phyloP scores from a whole-genome alignment of 1,284 basidiomycete species.

The Puccinia novopanici region DNA sequence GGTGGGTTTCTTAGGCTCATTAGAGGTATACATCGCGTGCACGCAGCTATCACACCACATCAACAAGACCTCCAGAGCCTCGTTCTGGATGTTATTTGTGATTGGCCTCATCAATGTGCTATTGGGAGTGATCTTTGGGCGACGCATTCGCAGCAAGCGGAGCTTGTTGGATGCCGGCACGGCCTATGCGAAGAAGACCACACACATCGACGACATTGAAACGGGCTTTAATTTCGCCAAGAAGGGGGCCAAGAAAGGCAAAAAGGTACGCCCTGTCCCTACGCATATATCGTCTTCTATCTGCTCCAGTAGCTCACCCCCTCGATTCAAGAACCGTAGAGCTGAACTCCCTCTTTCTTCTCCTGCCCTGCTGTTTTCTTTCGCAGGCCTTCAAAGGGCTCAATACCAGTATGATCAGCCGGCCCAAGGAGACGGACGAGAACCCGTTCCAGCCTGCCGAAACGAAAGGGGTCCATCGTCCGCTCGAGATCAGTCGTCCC shows the following conservation, averaged over 20 bases:
- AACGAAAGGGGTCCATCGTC: slow-evolving; percentile 11
- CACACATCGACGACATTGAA: slow-evolving; percentile 47
- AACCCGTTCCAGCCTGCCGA: neutral
- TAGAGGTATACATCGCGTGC: slow-evolving; percentile 43
- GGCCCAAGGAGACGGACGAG: slow-evolving; percentile 5
- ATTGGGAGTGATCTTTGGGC: slow-evolving; percentile 41
- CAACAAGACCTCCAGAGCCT: neutral
- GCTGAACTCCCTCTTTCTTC: neutral
- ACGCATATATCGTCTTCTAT: neutral
- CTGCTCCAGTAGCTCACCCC: neutral
- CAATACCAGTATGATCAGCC: slow-evolving; percentile 34
- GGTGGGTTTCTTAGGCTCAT: slow-evolving; percentile 34
- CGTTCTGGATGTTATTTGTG: slow-evolving; percentile 42
- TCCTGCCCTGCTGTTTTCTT: neutral
- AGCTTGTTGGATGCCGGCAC: slow-evolving; percentile 49
- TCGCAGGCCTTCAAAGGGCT: slow-evolving; percentile 38
- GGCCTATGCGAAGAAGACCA: slow-evolving; percentile 43
- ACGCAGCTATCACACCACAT: slow-evolving; percentile 30
- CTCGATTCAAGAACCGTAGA: neutral
- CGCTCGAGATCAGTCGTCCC: slow-evolving; percentile 46
- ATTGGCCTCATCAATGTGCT: slow-evolving; percentile 40
- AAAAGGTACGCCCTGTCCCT: slow-evolving; percentile 23
- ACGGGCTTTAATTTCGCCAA: slow-evolving; percentile 40
- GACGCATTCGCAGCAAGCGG: slow-evolving; percentile 43
- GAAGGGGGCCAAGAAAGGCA: slow-evolving; percentile 23